These are phyloP conservation scores for Candida maris DNA, from an alignment of 805 yeast species.

Conservation along the genomic window DNA sequence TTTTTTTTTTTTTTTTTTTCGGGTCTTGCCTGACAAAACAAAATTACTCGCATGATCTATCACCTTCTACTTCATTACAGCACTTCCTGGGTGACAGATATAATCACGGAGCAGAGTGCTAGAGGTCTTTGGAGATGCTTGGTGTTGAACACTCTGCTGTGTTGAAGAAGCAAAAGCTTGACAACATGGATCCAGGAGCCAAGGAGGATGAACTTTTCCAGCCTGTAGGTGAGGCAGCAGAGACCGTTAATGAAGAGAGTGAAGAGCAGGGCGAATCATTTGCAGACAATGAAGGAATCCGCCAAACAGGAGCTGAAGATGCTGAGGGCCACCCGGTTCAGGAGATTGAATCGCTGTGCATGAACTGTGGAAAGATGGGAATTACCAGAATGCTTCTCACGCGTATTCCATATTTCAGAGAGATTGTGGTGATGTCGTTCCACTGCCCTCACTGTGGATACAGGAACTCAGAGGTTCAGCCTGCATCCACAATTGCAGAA, in stretches of 20 bases:
- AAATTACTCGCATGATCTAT: slow-evolving; percentile 1
- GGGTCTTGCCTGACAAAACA: slow-evolving; percentile 3
- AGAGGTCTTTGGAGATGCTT: too few relatives aligned
- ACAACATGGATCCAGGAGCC: slow-evolving; percentile 18
- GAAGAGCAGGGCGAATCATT: slow-evolving; percentile 22
- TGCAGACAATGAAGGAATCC: slow-evolving; percentile 41
- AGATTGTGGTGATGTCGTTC: slow-evolving; percentile 90
- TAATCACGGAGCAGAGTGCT: too few relatives aligned
- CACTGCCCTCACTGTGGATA: slow-evolving; percentile 93
- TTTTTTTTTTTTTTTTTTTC: slow-evolving; percentile 3
- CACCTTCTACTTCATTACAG: too few relatives aligned
- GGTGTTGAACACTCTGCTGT: slow-evolving; percentile 12
- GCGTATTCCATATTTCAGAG: slow-evolving; percentile 85
- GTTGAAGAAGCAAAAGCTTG: slow-evolving; percentile 28
- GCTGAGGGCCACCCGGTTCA: slow-evolving; percentile 92
- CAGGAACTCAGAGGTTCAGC: slow-evolving; percentile 88
- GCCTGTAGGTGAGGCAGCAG: slow-evolving; percentile 60
- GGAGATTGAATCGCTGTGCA: slow-evolving; percentile 90
- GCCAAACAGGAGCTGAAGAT: slow-evolving; percentile 73
- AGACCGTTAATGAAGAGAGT: slow-evolving; percentile 37
- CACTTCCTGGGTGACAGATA: too few relatives aligned
- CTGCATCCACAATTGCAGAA: slow-evolving; percentile 90
- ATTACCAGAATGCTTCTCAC: slow-evolving; percentile 80
- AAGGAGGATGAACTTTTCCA: slow-evolving; percentile 44
- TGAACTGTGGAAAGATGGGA: slow-evolving; percentile 91